These are phyloP conservation scores for Coemansia sp. DNA, from an alignment of 192 early-diverging fungal genomes.

Conservation along the genomic window DNA sequence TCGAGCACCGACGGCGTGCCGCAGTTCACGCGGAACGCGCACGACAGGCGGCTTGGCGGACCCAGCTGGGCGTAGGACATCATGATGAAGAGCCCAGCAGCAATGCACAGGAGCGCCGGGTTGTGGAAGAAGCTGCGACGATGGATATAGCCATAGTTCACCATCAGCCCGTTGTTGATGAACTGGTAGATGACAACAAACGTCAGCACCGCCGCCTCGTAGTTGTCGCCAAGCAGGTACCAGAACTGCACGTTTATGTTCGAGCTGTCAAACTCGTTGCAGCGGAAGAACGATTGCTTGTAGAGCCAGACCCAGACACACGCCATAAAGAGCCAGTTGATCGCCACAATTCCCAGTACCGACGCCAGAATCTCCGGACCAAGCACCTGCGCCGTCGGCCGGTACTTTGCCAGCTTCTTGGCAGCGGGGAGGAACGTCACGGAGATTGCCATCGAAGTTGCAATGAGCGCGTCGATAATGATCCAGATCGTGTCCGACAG, in stretches of 20 bases:
- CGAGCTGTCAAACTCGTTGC: slow-evolving; percentile 73
- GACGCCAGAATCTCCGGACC: slow-evolving; percentile 69
- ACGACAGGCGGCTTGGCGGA: slow-evolving; percentile 64
- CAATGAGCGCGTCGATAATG: slow-evolving; percentile 66
- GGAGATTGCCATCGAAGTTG: slow-evolving; percentile 59
- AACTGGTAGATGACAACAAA: slow-evolving; percentile 68
- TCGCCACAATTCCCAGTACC: slow-evolving; percentile 61
- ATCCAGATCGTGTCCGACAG: slow-evolving; percentile 71
- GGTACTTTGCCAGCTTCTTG: slow-evolving; percentile 47
- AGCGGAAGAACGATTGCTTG: slow-evolving; percentile 68
- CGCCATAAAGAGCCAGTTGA: slow-evolving; percentile 66
- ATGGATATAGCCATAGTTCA: slow-evolving; percentile 68
- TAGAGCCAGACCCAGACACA: slow-evolving; percentile 55
- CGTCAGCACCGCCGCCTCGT: slow-evolving; percentile 61
- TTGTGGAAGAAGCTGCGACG: slow-evolving; percentile 62
- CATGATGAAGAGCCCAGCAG: slow-evolving; percentile 49
- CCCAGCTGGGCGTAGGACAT: slow-evolving; percentile 57
- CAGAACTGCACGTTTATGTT: slow-evolving; percentile 62
- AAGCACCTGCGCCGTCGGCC: slow-evolving; percentile 74
- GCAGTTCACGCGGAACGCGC: slow-evolving; percentile 71
- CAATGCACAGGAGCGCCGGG: slow-evolving; percentile 56
- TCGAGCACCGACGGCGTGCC: slow-evolving; percentile 47
- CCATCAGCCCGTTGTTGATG: slow-evolving; percentile 62
- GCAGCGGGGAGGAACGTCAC: slow-evolving; percentile 65
- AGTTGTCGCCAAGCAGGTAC: slow-evolving; percentile 84